A percentile compares a stretch with the other conserved stretches of the same genome.
Evolutionary conservation across 352 stramenopile species (phyloP).

Genomic region (Pythium brachiatum): DNA sequence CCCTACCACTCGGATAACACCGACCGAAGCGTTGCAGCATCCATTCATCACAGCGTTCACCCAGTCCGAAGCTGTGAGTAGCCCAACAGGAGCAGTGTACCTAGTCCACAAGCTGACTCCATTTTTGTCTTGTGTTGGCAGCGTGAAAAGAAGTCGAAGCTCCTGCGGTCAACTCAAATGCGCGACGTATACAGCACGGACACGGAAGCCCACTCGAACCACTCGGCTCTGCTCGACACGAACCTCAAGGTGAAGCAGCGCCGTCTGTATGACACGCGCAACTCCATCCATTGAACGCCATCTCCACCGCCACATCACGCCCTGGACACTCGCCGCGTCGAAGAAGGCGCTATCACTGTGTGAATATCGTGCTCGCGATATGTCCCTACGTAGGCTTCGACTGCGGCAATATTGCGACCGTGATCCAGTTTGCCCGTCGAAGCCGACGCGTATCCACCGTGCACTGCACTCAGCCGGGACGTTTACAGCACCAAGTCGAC

Average conservation of each 20-base stretch:
- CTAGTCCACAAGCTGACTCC: neutral
- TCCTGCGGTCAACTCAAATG: constrained; percentile 28
- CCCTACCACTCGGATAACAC: constrained; percentile 88
- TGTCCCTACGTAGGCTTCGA: too few relatives aligned
- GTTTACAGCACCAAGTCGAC: too few relatives aligned
- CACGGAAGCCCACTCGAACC: neutral
- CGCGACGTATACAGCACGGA: constrained; percentile 26
- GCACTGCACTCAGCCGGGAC: too few relatives aligned
- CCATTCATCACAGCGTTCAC: constrained; percentile 84
- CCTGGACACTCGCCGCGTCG: neutral
- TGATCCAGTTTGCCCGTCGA: too few relatives aligned
- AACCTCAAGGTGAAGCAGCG: constrained; percentile 27
- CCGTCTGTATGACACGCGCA: constrained; percentile 24
- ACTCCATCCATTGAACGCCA: constrained; percentile 22
- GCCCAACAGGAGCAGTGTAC: neutral
- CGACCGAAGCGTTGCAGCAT: constrained; percentile 91
- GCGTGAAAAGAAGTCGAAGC: constrained; percentile 32
- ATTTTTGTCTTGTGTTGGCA: neutral
- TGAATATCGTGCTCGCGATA: too few relatives aligned
- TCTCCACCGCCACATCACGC: neutral
- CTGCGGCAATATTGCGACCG: too few relatives aligned
- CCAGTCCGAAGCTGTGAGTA: constrained; percentile 37
- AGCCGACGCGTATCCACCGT: too few relatives aligned
- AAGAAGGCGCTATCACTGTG: neutral
- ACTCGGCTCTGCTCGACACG: constrained; percentile 16